Base-by-base conservation (phyloP, 176 grass and related monocot species). In the Phragmites australis region DNA sequence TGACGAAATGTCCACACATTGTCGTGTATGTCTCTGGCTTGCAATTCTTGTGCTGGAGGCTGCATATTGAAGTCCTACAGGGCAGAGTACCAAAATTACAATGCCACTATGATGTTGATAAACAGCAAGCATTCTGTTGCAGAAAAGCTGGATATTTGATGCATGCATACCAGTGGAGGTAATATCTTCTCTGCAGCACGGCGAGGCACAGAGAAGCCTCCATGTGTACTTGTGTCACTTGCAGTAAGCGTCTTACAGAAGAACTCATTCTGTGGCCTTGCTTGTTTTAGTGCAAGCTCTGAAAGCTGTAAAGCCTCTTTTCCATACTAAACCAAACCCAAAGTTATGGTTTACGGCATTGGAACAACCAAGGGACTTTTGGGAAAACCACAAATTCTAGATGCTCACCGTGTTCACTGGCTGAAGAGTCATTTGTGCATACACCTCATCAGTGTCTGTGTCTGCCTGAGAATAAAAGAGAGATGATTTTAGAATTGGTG, bases 361-460 rank as follows among this genome's bases (percentile, higher is more conserved):
- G 19, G 42, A 81, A 46, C 59, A 83, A 49, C 18, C 32, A 77
- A 56, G 34, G 5, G 40, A 40, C 1, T 78, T 31, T 82, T 19
- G 3, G 11, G 43, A 30, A 25, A 85, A 85, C 64, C 19, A 48
- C 80, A 72, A 60, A 54, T 16, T 49, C 65, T 53, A 39, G 61
- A 62, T 79, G 78, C 93, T 93, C 74, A 99, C 97, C 37, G 90
- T 85, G 74, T 89, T 99, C 65, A 99, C 97, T 65, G 97, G 97
- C 72, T 99, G 97, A 72, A 99, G 93, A 77, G 93, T 99, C 97
- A 99, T 99, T 74, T 99, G 97, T n/a, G 97, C 93, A 70, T 99
- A 99, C 47, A 99, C 97, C 81, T 99, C 93, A 52, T 99, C 97
- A 40, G 93, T 99, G 41, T 99, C 97, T 49, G 87, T 81, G 87